phyloP scores from a whole-genome alignment of 2,329 filamentous ascomycete species.

The Pseudogymnoascus pannorum region DNA sequence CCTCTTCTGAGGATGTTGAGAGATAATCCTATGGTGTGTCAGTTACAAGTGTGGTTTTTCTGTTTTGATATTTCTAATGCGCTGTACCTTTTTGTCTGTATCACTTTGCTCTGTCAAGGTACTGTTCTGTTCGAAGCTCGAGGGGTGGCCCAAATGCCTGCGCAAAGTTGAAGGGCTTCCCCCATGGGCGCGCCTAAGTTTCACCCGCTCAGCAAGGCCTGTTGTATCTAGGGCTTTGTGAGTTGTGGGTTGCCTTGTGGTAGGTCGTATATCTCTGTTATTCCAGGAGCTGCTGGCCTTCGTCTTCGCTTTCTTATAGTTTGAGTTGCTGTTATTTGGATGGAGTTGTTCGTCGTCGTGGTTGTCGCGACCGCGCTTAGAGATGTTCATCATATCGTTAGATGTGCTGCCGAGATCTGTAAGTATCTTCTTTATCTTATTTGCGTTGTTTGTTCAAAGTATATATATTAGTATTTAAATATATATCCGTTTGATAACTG shows the following conservation, averaged over 20 bases:
- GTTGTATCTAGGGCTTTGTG: neutral
- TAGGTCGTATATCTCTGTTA: too few species aligned
- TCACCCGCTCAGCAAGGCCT: neutral
- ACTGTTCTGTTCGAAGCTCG: neutral
- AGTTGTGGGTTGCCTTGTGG: neutral
- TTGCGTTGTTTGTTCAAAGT: neutral
- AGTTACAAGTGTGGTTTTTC: too few species aligned
- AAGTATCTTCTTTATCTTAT: neutral
- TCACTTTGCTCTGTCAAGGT: neutral
- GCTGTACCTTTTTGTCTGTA: neutral
- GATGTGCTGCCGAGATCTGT: neutral
- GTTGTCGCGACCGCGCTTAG: neutral
- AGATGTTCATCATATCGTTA: neutral
- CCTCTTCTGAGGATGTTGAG: neutral
- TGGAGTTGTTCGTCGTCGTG: neutral
- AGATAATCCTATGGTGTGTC: too few species aligned
- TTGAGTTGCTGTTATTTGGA: neutral
- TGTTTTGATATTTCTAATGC: too few species aligned
- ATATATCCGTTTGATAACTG: neutral
- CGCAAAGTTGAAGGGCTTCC: neutral
- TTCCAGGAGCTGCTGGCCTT: neutral
- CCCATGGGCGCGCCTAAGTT: neutral
- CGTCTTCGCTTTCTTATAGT: neutral
- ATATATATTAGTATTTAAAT: neutral
- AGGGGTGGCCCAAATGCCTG: neutral